Percentiles rank a stretch among this genome's conserved stretches.
Conservation (phyloP, 805 yeast species). For the Wickerhamiella australiensis region DNA sequence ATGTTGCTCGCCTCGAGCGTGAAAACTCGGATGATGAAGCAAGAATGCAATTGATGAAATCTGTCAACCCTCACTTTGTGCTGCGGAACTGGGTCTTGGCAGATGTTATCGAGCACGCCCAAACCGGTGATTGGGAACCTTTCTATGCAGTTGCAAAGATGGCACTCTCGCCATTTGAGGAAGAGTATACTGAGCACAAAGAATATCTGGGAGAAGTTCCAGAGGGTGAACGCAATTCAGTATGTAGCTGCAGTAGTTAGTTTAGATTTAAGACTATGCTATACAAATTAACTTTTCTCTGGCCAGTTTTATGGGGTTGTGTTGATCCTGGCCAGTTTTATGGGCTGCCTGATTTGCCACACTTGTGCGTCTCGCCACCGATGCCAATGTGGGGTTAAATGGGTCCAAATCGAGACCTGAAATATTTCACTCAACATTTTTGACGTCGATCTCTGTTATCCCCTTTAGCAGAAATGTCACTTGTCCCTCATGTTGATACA, state of each 20-base stretch:
- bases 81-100: slow-evolving; percentile 81
- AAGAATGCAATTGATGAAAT: slow-evolving; percentile 35
- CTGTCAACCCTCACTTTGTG: slow-evolving; percentile 62
- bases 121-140: slow-evolving; percentile 37
- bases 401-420: neutral
- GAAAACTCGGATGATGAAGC: slow-evolving; percentile 32
- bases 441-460: no score
- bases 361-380: no score
- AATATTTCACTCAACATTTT: neutral
- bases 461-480: neutral
- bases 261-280: no score
- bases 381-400: neutral
- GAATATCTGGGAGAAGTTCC: slow-evolving; percentile 43
- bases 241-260: slow-evolving; percentile 49
- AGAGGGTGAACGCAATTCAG: slow-evolving; percentile 46
- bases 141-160: slow-evolving; percentile 54
- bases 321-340: no score
- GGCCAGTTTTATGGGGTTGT: no score
- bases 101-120: slow-evolving; percentile 57
- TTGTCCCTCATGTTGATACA: slow-evolving; percentile 1
- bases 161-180: slow-evolving; percentile 66
- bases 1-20: slow-evolving; percentile 32
- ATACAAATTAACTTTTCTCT: no score
- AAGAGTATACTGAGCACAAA: slow-evolving; percentile 52
- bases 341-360: no score